Percentiles rank a stretch among this genome's conserved stretches.
Evolutionary conservation across 176 grass and related monocot genomes (phyloP).

Genomic region (Musa schizocarpa): DNA sequence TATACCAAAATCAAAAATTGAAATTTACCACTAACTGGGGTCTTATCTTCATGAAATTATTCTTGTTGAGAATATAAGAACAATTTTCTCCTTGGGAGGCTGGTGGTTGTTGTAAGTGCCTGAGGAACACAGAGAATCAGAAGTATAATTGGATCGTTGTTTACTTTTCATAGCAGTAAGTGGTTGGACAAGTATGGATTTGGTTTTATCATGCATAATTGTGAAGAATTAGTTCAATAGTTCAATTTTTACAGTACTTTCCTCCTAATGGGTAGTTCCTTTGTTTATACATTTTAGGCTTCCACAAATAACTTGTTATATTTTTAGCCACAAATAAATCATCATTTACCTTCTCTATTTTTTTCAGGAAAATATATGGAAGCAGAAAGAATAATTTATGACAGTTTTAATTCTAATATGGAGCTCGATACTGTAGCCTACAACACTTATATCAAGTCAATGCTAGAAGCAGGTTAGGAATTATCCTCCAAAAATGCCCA

Average conservation of each 20-base stretch:
- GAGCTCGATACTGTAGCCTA: slow-evolving; percentile 73
- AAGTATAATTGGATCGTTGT: no score
- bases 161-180: no score
- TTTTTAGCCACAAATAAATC: neutral
- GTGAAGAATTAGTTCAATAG: neutral
- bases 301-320: neutral
- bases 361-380: slow-evolving; percentile 57
- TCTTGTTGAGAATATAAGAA: no score
- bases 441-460: slow-evolving; percentile 83
- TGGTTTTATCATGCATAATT: no score
- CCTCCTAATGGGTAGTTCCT: neutral
- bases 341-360: neutral
- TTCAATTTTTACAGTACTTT: neutral
- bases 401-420: slow-evolving; percentile 44
- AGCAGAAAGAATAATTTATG: slow-evolving; percentile 57
- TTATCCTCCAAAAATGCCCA: slow-evolving; percentile 4
- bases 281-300: neutral
- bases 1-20: no score
- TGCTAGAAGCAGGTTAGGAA: slow-evolving; percentile 77
- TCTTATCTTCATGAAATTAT: no score
- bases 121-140: no score
- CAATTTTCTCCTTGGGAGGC: no score
- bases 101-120: no score
- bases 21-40: no score
- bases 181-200: no score